phyloP scores from a whole-genome alignment of 108 stramenopile genomes.

The Schizochytrium sp. region DNA sequence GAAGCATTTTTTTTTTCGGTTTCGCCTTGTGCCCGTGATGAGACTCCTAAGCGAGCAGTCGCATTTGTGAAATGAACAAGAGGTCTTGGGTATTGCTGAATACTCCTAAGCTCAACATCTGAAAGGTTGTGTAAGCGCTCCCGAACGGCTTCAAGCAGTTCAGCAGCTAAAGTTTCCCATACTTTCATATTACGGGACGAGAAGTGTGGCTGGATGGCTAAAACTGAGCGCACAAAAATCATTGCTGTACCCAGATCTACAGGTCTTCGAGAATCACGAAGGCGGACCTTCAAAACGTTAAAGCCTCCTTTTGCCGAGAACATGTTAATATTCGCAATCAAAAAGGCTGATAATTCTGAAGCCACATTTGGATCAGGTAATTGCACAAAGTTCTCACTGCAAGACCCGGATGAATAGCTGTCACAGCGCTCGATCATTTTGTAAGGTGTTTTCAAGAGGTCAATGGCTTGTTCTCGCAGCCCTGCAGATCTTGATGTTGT shows the following conservation, averaged over 20 bases:
- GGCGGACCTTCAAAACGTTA: not conserved
- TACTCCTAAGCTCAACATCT: not conserved
- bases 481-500: not conserved
- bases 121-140: conserved; percentile 1
- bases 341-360: not conserved
- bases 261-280: not conserved
- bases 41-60: not conserved
- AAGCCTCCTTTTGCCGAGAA: not conserved
- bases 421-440: not conserved
- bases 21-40: not conserved
- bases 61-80: not conserved
- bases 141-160: not conserved
- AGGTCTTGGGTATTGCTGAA: not conserved
- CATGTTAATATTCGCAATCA: not conserved
- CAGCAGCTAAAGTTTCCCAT: not conserved
- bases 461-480: not conserved
- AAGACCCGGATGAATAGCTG: not conserved
- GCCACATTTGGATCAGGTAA: not conserved
- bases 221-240: not conserved
- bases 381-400: not conserved
- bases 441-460: not conserved
- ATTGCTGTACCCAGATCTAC: not conserved
- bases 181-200: not conserved
- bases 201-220: not conserved
- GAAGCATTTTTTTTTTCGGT: not conserved